A percentile compares a stretch with the other conserved stretches of the same genome.
Evolutionary conservation across 2,329 filamentous ascomycete genomes (phyloP).

Genomic region (Ascochyta pisi): DNA sequence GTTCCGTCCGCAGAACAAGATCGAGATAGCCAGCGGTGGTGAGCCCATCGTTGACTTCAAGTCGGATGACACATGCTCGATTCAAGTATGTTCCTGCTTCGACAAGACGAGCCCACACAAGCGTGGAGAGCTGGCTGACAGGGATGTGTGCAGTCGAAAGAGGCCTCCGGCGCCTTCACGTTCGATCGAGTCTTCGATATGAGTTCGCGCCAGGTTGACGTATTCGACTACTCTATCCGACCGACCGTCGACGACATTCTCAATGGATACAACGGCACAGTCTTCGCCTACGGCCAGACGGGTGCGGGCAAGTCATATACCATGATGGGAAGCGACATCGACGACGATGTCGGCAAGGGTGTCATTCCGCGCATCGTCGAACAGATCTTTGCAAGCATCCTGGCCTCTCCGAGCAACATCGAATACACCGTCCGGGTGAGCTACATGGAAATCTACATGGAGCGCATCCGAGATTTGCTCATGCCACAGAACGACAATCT

Average conservation of each 20-base stretch:
- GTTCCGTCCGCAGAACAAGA: slow-evolving; percentile 95
- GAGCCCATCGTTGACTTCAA: slow-evolving; percentile 91
- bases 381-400: slow-evolving; percentile 95
- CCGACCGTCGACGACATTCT: slow-evolving; percentile 97
- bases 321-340: slow-evolving; percentile 97
- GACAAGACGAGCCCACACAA: not conserved
- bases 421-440: slow-evolving; percentile 99
- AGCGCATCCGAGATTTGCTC: slow-evolving; percentile 92
- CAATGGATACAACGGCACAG: slow-evolving; percentile 98
- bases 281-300: slow-evolving; percentile 98
- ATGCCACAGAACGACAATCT: slow-evolving; percentile 94
- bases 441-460: slow-evolving; percentile 99
- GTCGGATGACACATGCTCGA: slow-evolving; percentile 83
- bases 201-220: slow-evolving; percentile 85
- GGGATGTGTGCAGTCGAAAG: slow-evolving; percentile 68
- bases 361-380: slow-evolving; percentile 97
- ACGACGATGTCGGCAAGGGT: slow-evolving; percentile 85
- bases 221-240: slow-evolving; percentile 98
- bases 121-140: slow-evolving; percentile 17
- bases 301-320: slow-evolving; percentile 99
- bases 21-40: slow-evolving; percentile 88
- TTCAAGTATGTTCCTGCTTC: slow-evolving; percentile 69
- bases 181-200: slow-evolving; percentile 98
- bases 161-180: slow-evolving; percentile 82
- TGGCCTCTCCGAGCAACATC: slow-evolving; percentile 89